A percentile compares a stretch with the other conserved stretches of the same genome.
phyloP scores from a whole-genome alignment of 768 basidiomycete genomes.

The Serendipita sp. region DNA sequence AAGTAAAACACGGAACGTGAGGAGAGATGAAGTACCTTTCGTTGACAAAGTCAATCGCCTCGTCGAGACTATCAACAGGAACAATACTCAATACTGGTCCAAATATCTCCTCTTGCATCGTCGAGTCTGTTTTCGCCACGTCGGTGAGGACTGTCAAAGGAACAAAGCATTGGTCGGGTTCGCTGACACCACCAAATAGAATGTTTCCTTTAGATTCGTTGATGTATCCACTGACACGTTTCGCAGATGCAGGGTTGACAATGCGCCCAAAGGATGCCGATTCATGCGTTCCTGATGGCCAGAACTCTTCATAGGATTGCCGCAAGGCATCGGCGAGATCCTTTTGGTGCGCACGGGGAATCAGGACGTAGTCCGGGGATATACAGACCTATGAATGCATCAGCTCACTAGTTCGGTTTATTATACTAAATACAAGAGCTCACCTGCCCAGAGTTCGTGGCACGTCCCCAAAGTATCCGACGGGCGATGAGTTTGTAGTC shows the following conservation, averaged over 20 bases:
- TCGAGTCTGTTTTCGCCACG: constrained; percentile 43
- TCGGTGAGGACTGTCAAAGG: constrained; percentile 57
- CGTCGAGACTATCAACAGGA: constrained; percentile 51
- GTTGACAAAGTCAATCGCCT: constrained; percentile 55
- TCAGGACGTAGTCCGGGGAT: constrained; percentile 40
- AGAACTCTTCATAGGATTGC: constrained; percentile 36
- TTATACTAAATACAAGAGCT: neutral
- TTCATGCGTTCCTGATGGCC: constrained; percentile 28
- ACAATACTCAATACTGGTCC: constrained; percentile 68
- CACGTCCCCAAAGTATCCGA: constrained; percentile 73
- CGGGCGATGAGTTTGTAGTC: constrained; percentile 50
- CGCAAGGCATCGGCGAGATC: constrained; percentile 25
- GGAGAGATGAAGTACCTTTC: constrained; percentile 25
- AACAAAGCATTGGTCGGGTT: constrained; percentile 33
- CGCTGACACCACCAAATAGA: constrained; percentile 47
- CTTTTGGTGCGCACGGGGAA: constrained; percentile 27
- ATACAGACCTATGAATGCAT: constrained; percentile 40
- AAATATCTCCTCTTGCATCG: constrained; percentile 79
- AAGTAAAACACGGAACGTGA: neutral
- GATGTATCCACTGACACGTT: constrained; percentile 45
- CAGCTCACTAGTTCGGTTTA: neutral
- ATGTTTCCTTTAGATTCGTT: constrained; percentile 50
- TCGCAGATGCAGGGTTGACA: constrained; percentile 35
- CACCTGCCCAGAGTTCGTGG: constrained; percentile 55
- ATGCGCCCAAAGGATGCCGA: constrained; percentile 36